Evolutionary conservation across 768 basidiomycete species (phyloP).

Genomic region (Lentinula raphanica): DNA sequence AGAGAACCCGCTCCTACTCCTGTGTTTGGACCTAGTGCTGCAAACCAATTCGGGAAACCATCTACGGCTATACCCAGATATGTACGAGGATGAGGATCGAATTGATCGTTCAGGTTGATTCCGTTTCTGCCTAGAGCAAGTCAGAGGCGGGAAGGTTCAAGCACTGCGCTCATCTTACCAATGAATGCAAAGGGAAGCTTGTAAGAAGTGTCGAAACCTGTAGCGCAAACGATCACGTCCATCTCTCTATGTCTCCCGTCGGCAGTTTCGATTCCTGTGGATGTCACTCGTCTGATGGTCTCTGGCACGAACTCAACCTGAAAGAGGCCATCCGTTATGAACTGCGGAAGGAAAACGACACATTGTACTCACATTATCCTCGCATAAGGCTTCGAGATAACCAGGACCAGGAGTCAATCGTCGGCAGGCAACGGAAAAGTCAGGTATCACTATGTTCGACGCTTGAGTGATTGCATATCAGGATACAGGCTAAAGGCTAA

Average conservation of each 20-base stretch:
- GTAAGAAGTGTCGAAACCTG: conserved; percentile 31
- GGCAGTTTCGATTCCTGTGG: conserved; percentile 48
- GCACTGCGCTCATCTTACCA: conserved; percentile 42
- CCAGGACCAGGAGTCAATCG: conserved; percentile 66
- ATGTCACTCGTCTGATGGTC: conserved; percentile 45
- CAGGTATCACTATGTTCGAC: conserved; percentile 43
- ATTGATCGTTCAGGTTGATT: conserved; percentile 45
- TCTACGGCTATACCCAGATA: conserved; percentile 58
- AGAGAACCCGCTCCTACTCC: conserved; percentile 51
- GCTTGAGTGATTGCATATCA: not conserved
- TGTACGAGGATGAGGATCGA: conserved; percentile 47
- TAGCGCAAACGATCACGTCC: conserved; percentile 61
- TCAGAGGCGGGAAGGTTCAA: conserved; percentile 41
- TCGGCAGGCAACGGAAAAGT: conserved; percentile 54
- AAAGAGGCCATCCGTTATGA: not conserved
- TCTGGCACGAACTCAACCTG: conserved; percentile 51
- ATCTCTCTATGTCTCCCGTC: conserved; percentile 52
- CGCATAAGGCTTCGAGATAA: conserved; percentile 59
- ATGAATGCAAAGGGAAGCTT: not conserved
- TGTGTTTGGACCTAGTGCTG: conserved; percentile 51
- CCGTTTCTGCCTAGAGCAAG: conserved; percentile 52
- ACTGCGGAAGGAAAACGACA: not conserved
- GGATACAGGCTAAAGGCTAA: not conserved
- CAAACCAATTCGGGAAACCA: conserved; percentile 69
- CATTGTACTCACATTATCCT: conserved; percentile 44